A percentile compares a stretch with the other conserved stretches of the same genome.
These are phyloP conservation scores for Athelia psychrophila DNA, from an alignment of 1,284 basidiomycete genomes.

Conservation along the genomic window DNA sequence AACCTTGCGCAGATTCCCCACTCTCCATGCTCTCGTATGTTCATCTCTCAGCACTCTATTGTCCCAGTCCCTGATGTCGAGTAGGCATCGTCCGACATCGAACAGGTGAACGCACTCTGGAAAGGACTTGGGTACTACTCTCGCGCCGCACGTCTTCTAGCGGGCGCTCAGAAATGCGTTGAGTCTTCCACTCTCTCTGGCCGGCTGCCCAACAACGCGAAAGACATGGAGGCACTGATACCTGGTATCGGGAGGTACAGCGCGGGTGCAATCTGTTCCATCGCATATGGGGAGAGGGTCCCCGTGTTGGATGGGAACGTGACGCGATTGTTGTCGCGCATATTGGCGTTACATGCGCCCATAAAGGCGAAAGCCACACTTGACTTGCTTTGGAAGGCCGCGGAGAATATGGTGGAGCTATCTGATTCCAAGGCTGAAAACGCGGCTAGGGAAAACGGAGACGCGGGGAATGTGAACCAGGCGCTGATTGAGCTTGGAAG, in stretches of 20 bases:
- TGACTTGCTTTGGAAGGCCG: conserved; percentile 81
- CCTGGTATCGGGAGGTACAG: conserved; percentile 93
- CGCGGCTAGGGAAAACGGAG: conserved; percentile 20
- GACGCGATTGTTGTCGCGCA: conserved; percentile 75
- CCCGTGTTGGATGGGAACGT: conserved; percentile 96
- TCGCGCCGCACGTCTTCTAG: conserved; percentile 77
- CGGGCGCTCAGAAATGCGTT: conserved; percentile 77
- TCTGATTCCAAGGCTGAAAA: background rate
- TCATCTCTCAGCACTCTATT: background rate
- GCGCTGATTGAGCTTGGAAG: conserved; percentile 87
- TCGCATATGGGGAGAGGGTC: conserved; percentile 82
- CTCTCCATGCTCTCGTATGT: conserved; percentile 72
- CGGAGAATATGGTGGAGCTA: conserved; percentile 61
- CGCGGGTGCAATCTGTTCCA: conserved; percentile 86
- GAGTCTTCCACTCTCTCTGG: conserved; percentile 52
- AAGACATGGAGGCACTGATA: conserved; percentile 80
- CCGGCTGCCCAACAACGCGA: conserved; percentile 75
- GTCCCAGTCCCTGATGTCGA: conserved; percentile 1
- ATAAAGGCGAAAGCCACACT: conserved; percentile 78
- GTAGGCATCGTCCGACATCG: conserved; percentile 71
- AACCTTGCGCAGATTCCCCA: conserved; percentile 65
- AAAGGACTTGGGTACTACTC: conserved; percentile 92
- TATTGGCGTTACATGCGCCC: conserved; percentile 79
- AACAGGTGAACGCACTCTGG: conserved; percentile 87
- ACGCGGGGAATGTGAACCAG: conserved; percentile 86